Evolutionary conservation across 805 yeast genomes (phyloP).

Genomic region (Saccharomyces eubayanus): DNA sequence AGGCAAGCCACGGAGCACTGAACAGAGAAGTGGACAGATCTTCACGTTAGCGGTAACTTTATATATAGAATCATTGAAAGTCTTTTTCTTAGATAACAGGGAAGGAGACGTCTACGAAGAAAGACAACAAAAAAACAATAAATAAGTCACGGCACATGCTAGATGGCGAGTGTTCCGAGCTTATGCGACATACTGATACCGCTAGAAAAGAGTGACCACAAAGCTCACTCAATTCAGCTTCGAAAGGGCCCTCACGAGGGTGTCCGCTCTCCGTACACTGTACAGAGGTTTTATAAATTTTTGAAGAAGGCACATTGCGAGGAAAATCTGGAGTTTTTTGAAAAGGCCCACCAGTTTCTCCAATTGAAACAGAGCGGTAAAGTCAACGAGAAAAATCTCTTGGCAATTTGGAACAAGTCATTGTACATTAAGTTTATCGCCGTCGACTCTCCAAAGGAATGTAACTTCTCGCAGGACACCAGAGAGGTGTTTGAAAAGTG

Average conservation of each 20-base stretch:
- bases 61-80: background rate
- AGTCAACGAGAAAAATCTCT: background rate
- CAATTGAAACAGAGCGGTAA: background rate
- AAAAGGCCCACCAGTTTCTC: background rate
- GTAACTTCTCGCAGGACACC: constrained; percentile 25
- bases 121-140: background rate
- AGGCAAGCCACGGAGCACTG: background rate
- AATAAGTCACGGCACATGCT: background rate
- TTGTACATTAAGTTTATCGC: constrained; percentile 19
- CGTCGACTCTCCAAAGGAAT: constrained; percentile 24
- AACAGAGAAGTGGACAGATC: background rate
- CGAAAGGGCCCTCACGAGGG: background rate
- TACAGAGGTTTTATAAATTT: constrained; percentile 18
- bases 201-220: background rate
- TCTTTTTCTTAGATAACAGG: background rate
- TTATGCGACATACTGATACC: background rate
- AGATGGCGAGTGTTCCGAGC: background rate
- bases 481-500: constrained; percentile 17
- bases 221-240: background rate
- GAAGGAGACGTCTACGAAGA: background rate
- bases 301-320: constrained; percentile 24
- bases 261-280: constrained; percentile 8
- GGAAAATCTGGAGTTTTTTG: constrained; percentile 26
- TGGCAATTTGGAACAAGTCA: constrained; percentile 16
- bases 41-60: background rate